Evolutionary conservation across 495 filamentous ascomycete species (phyloP), one percentile per base, ranked within the genome.

Genomic region (Penicillium paxilli): DNA sequence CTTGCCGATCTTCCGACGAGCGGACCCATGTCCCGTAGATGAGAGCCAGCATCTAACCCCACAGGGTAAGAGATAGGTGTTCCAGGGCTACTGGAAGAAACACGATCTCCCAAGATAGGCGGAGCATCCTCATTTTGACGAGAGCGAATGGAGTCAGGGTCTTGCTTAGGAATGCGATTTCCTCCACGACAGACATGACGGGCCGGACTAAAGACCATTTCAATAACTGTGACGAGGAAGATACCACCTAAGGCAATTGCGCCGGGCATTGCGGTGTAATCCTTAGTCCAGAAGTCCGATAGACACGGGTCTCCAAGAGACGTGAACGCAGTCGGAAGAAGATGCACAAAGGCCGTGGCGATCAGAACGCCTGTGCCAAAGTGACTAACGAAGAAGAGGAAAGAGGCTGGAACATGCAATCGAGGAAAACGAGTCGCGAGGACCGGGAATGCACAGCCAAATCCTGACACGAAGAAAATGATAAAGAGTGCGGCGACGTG

Each of bases 351-450:
- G 14, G 88, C 88, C 6, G 89, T 91, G n/a, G 89, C 87, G 48
- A 91, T 85, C 12, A 92, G 71, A n/a, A 92, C 89, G 38, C 88
- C 89, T 5, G 89, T 91, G 49, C 89, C 89, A 59, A 92, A 90
- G 70, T 91, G 86, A 21, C 86, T 84, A 51, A 84, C 86, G 37
- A 85, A 72, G 67, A 89, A 89, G 54, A 90, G 68, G 35, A 81
- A 78, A 16, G 60, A 60, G 0, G 63, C 17, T 0, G 72, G 70
- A 8, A 75, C 74, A 11, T 63, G 67, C 51, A 65, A 40, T 17
- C 56, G 61, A 14, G 69, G 71, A 44, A 72, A 74, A 16, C 67
- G 60, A 20, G 62, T 68, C n/a, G 68, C 68, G 3, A 77, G 56
- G 4, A 77, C 65, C 2, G 75, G 75, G 44, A 78, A 73, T 20